Base-by-base conservation (phyloP, 2,329 filamentous ascomycete species). In the Plenodomus lindquistii region DNA sequence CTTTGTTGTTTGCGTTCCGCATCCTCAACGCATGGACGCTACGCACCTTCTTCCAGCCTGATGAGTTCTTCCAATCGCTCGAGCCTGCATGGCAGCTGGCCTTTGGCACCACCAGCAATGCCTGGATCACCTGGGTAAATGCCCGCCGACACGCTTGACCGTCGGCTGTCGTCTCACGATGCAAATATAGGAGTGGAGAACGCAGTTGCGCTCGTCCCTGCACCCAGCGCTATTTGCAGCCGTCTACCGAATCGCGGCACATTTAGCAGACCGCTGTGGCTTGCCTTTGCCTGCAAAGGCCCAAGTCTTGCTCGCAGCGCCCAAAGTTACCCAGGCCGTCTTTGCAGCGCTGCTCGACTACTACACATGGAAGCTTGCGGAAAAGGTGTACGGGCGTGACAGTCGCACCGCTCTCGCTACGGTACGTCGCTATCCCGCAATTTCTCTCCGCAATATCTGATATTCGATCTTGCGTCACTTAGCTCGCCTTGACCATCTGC, bases 61-160 rank as follows among this genome's bases (percentile, higher is more conserved):
- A 99, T 77, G 94, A 99, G 73, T 97, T 90, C 77, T 99, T 94
- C 67, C 94, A 99, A 70, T 88, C 91, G 1, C 82, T 97, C 37
- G 94, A 99, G 76, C 93, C 94, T 44, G 94, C 94, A 59, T 97
- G 93, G 92, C 79, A 86, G 63, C 81, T 94, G 46, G 88, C 89
- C 2, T 97, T 96, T 79, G 92, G 92, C 18, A 66, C 77, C 2
- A 70, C 80, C 13, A 88, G 86, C 71, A 88, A 89, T 54, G 90
- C 93, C 21, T 99, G 93, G 90, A 81, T 97, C 65, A 99, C 94
- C 54, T 99, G 94, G 94, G 93, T 96, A 79, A 65, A 81, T 57
- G 29, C 51, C 37, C 54, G 50, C 44, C 41, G 21, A 16, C 42
- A 13, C 13, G 34, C 48, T 45, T 39, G 40, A 41, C 46, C 22